Base-by-base conservation (phyloP, 1,284 basidiomycete species). In the Trichosporon coremiiforme region DNA sequence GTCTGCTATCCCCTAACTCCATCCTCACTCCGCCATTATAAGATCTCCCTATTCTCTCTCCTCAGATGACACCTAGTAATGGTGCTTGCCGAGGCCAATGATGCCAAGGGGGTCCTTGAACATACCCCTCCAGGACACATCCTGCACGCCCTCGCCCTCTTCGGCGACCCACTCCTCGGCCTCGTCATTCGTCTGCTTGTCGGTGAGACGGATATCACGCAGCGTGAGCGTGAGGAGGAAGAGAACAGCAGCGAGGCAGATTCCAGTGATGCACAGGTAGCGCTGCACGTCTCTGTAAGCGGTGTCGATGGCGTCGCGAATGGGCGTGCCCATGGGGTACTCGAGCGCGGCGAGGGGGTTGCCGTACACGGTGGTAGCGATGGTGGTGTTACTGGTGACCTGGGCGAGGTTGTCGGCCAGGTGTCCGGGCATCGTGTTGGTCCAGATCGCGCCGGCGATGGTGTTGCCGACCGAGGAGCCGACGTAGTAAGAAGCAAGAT, bases 371-470 rank as follows among this genome's bases (percentile, higher is more conserved):
- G 75, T 67, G 0, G 75, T 65, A 0, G 80, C 83, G 35, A 82
- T 53, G 1, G 80, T 80, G 0, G 76, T 71, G 68, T 83, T 80
- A 64, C 81, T 66, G 33, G 20, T 66, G 29, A 78, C 57, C 17
- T 70, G 66, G 20, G 55, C 33, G 45, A 71, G 62, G 8, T 68
- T 60, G n/a, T 65, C 66, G 20, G 66, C 35, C 8, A 78, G 60
- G 55, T 76, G 70, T 9, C 29, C 47, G n/a, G 75, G 75, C 70
- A 77, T 72, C 33, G 64, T 57, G 70, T 64, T 77, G 31, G 68
- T 75, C 75, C 84, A 85, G 70, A 85, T 84, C 6, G 79, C 83
- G 35, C 80, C 84, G 6, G 83, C 83, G 73, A 85, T 79, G 22
- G 81, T 78, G 70, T 79, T 78, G 15, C 84, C 84, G 33, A 85